Conservation (phyloP, 768 basidiomycete genomes). For the Rubroboletus pulcherrimus region DNA sequence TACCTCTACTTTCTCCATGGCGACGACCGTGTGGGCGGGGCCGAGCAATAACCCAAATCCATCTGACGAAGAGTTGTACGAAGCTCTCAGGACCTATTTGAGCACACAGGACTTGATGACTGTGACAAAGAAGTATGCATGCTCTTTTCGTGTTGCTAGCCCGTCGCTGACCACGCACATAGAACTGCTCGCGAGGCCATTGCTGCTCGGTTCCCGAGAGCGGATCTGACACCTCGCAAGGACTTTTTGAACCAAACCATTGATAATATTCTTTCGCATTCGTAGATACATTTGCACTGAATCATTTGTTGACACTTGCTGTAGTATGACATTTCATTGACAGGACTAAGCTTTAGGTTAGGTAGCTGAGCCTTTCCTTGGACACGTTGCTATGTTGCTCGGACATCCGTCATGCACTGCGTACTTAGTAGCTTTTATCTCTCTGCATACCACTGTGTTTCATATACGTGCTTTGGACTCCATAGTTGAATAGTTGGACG, state of each 20-base stretch:
- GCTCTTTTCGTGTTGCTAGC: not conserved
- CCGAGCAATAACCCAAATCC: conserved; percentile 55
- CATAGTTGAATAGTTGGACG: conserved; percentile 9
- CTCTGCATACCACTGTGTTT: conserved; percentile 5
- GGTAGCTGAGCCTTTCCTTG: not conserved
- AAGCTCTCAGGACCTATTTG: conserved; percentile 51
- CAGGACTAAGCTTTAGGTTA: conserved; percentile 3
- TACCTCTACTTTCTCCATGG: conserved; percentile 58
- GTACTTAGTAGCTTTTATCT: conserved; percentile 3
- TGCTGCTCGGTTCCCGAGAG: conserved; percentile 60
- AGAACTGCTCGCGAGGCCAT: conserved; percentile 65
- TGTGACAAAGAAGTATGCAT: conserved; percentile 62
- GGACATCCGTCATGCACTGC: conserved; percentile 8
- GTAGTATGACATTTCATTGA: not conserved
- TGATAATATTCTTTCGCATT: conserved; percentile 58
- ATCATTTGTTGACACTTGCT: conserved; percentile 1
- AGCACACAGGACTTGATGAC: conserved; percentile 68
- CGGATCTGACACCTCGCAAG: conserved; percentile 52
- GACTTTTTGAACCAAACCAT: conserved; percentile 68
- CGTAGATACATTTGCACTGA: conserved; percentile 29
- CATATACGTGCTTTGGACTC: conserved; percentile 10
- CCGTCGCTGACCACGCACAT: not conserved
- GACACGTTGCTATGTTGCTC: conserved; percentile 5
- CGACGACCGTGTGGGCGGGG: conserved; percentile 50
- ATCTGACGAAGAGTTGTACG: conserved; percentile 57